Percentiles rank a stretch among this genome's conserved stretches.
phyloP scores from a whole-genome alignment of 2,329 filamentous ascomycete species.

The Zymoseptoria ardabiliae region DNA sequence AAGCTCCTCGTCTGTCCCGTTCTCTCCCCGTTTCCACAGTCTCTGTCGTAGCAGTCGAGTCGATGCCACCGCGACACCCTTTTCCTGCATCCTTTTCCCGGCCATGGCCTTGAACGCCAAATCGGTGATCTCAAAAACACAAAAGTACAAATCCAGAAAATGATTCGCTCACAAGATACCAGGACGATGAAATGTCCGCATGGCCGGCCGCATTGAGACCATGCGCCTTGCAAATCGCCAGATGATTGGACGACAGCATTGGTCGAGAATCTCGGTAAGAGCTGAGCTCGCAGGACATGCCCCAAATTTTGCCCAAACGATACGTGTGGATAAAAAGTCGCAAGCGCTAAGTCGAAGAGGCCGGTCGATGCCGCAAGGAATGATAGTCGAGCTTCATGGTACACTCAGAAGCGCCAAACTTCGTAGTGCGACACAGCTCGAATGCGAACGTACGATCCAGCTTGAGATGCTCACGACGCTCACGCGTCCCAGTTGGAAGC shows the following conservation, averaged over 20 bases:
- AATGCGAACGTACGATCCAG: not conserved
- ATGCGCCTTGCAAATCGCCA: not conserved
- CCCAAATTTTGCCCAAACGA: no score
- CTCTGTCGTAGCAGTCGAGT: not conserved
- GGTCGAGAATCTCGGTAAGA: not conserved
- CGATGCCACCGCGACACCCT: not conserved
- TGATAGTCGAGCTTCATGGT: not conserved
- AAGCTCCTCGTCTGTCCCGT: not conserved
- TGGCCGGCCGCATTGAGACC: not conserved
- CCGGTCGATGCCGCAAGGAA: not conserved
- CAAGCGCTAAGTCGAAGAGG: not conserved
- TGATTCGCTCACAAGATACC: not conserved
- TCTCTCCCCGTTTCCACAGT: not conserved
- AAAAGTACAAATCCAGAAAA: not conserved
- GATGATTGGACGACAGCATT: not conserved
- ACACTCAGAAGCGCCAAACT: not conserved
- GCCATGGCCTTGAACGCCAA: not conserved
- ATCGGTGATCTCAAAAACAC: not conserved
- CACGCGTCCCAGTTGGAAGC: conserved; percentile 17
- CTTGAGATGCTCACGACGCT: not conserved
- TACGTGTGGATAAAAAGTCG: not conserved
- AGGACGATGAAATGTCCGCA: not conserved
- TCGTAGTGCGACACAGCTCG: not conserved
- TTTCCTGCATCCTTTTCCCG: not conserved
- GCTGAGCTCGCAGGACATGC: not conserved